These are phyloP conservation scores for Lenzites betulinus DNA, from an alignment of 768 basidiomycete species.

Conservation along the genomic window DNA sequence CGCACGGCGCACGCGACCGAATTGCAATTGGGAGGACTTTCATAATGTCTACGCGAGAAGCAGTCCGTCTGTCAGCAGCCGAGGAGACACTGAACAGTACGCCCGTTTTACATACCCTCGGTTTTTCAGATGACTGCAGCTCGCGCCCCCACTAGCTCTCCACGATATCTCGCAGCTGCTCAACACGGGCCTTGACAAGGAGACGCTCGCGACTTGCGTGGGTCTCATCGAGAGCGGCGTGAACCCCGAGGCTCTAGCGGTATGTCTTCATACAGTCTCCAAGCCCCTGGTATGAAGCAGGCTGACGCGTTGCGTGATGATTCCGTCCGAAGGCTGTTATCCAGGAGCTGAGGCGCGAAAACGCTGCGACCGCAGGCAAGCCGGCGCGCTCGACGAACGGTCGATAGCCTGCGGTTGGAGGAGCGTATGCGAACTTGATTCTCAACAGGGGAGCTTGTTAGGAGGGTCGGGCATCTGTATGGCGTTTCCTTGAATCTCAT, in stretches of 20 bases:
- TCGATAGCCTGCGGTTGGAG: conserved; percentile 20
- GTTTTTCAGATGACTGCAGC: neutral
- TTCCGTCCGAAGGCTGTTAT: conserved; percentile 64
- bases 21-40: neutral
- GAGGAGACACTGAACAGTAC: conserved; percentile 22
- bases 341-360: conserved; percentile 80
- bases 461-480: no score
- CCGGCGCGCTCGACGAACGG: conserved; percentile 33
- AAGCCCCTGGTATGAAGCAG: neutral
- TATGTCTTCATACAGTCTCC: conserved; percentile 39
- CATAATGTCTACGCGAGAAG: conserved; percentile 17
- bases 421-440: neutral
- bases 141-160: conserved; percentile 59
- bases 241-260: conserved; percentile 90
- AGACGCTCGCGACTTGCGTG: conserved; percentile 89
- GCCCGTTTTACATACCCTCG: neutral
- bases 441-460: neutral
- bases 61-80: conserved; percentile 13
- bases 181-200: conserved; percentile 86
- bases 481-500: no score
- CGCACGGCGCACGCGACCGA: no score
- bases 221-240: conserved; percentile 91
- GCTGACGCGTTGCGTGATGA: no score
- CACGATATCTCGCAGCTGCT: conserved; percentile 87
- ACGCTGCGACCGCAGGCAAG: conserved; percentile 38